A percentile compares a stretch with the other conserved stretches of the same genome.
Conservation (phyloP, 805 yeast genomes). For the Zygoascus ofunaensis region DNA sequence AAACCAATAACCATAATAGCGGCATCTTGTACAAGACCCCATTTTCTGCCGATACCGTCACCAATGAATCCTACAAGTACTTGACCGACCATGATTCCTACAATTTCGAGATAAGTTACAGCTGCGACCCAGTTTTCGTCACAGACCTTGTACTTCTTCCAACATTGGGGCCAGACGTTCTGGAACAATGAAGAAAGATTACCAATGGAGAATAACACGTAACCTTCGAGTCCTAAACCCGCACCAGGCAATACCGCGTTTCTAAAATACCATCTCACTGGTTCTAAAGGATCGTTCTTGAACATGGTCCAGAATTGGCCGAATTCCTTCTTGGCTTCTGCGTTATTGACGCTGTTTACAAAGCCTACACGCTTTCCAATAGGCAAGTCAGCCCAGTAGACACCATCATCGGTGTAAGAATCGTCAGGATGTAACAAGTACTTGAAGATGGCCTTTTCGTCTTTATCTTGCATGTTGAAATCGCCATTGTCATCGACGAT, state of each 20-base stretch:
- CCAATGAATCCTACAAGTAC: conserved; percentile 47
- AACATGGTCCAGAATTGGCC: conserved; percentile 20
- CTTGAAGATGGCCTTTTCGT: conserved; percentile 28
- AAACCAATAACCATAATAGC: conserved; percentile 50
- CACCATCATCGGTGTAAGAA: conserved; percentile 26
- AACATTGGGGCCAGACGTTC: conserved; percentile 32
- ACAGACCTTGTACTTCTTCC: conserved; percentile 25
- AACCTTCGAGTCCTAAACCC: conserved; percentile 32
- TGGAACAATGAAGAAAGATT: conserved; percentile 26
- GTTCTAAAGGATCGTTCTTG: conserved; percentile 28
- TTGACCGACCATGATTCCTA: conserved; percentile 54
- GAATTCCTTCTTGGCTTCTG: conserved; percentile 25
- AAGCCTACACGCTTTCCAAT: conserved; percentile 21
- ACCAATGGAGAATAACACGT: conserved; percentile 32
- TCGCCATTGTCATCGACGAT: conserved; percentile 15
- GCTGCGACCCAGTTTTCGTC: conserved; percentile 29
- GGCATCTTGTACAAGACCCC: conserved; percentile 52
- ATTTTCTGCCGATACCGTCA: conserved; percentile 52
- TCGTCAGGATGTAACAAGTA: conserved; percentile 28
- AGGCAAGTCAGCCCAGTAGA: conserved; percentile 34
- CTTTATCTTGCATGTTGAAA: conserved; percentile 20
- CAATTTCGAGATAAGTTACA: conserved; percentile 29
- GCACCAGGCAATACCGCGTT: conserved; percentile 32
- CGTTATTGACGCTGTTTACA: conserved; percentile 22
- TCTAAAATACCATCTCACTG: conserved; percentile 29